phyloP scores from a whole-genome alignment of 495 filamentous ascomycete genomes.

The Thermochaetoides thermophila region DNA sequence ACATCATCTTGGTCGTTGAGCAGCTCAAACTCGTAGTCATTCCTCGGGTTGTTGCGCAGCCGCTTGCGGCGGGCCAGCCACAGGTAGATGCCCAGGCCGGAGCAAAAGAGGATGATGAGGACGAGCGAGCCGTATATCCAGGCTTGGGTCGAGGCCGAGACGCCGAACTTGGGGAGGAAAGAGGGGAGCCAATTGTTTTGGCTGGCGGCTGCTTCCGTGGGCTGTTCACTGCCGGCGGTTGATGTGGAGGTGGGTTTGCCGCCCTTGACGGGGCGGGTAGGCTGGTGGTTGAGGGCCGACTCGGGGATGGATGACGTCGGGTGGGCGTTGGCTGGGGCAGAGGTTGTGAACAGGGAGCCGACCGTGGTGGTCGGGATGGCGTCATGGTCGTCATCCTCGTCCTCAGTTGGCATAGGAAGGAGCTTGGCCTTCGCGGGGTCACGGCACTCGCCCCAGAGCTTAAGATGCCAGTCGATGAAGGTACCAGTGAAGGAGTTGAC shows the following conservation, averaged over 20 bases:
- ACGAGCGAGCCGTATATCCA: conserved; percentile 87
- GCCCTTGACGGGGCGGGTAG: conserved; percentile 57
- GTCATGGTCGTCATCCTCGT: conserved; percentile 71
- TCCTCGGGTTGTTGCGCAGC: conserved; percentile 54
- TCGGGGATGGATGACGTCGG: conserved; percentile 16
- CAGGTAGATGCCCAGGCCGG: conserved; percentile 64
- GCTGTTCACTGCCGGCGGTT: conserved; percentile 19
- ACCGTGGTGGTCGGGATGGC: conserved; percentile 29
- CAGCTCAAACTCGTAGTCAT: conserved; percentile 91
- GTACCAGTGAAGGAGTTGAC: conserved; percentile 62
- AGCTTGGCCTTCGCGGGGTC: conserved; percentile 54
- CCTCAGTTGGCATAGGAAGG: conserved; percentile 69
- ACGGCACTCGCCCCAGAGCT: conserved; percentile 79
- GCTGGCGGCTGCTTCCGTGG: conserved; percentile 21
- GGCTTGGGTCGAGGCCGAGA: conserved; percentile 72
- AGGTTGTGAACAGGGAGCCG: conserved; percentile 23
- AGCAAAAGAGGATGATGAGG: conserved; percentile 75
- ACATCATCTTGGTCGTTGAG: conserved; percentile 69
- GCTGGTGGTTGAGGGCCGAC: conserved; percentile 43
- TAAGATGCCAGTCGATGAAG: conserved; percentile 86
- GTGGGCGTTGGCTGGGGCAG: conserved; percentile 31
- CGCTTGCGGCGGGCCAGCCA: conserved; percentile 64
- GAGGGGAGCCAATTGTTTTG: conserved; percentile 56
- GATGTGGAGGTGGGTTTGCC: conserved; percentile 24
- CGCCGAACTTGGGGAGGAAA: conserved; percentile 90